Base-by-base conservation (phyloP, 2,329 filamentous ascomycete species). In the Biscogniauxia sp. region DNA sequence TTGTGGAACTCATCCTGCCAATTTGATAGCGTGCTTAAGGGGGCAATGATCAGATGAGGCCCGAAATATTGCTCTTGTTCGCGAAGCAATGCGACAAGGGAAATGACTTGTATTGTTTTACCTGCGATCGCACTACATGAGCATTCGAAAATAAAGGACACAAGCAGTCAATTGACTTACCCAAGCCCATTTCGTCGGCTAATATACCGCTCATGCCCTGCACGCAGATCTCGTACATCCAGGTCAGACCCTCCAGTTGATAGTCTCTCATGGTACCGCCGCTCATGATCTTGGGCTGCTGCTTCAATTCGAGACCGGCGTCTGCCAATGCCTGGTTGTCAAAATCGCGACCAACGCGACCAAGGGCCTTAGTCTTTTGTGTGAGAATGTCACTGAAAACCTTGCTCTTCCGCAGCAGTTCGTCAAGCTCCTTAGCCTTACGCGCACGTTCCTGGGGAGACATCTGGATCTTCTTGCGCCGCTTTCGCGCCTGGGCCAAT, bases 1-100 rank as follows among this genome's bases (percentile, higher is more conserved):
- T 89, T 90, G 37, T 88, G 82, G 68, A 98, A 97, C 70, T 99
- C 95, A 51, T 95, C 91, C 51, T 97, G 88, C 95, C 95, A 99
- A 72, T 98, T 99, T 49, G 90, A 93, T 0, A 97, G 83, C 0
- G 95, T 98, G 70, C 93, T 97, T 3, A 98, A 77, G 0, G 95
- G 95, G 0, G 93, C 93, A 6, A 95, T 89, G 57, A 99, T 92
- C 20, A 99, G 77, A 71, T 97, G 96, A 0, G 95, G 95, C 0
- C 95, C 95, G 1, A 85, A 78, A 56, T 95, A 93, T 6, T 88
- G 84, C 54, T 94, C 92, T 66, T 94, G 89, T 69, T 98, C 93
- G 66, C 94, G 88, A 15, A 98, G 79, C 62, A 96, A 87, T 0
- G 94, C 94, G 49, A 97, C 88, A 64, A 97, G 83, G 0, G 92